Evolutionary conservation across 805 yeast genomes (phyloP).

Genomic region (Wickerhamiella allomyrinae): DNA sequence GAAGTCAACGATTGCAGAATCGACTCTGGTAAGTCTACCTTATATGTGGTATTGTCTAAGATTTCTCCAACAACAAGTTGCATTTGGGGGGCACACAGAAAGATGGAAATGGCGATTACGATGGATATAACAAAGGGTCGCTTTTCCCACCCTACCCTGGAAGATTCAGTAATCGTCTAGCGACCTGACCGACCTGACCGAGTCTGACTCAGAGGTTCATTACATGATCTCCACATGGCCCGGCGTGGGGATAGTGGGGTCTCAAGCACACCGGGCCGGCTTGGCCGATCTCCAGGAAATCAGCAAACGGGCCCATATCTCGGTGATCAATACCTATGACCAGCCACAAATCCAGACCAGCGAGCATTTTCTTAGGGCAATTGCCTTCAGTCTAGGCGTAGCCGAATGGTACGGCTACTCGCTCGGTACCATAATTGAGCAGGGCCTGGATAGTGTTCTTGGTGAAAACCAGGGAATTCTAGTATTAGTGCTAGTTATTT

Average conservation of each 20-base stretch:
- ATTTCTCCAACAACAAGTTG: background rate
- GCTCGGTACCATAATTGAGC: background rate
- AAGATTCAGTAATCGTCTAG: background rate
- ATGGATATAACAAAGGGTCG: too few species aligned
- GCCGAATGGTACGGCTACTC: slow-evolving; percentile 2
- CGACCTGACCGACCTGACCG: background rate
- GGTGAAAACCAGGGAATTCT: background rate
- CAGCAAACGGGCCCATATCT: background rate
- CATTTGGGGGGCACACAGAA: background rate
- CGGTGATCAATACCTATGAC: background rate
- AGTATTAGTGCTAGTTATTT: background rate
- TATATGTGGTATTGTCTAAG: background rate
- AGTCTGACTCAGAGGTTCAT: background rate
- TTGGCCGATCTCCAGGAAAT: background rate
- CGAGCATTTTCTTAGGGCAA: background rate
- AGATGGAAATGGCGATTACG: too few species aligned
- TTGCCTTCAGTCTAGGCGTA: background rate
- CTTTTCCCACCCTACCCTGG: background rate
- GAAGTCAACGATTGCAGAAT: slow-evolving; percentile 1
- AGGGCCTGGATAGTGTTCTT: background rate
- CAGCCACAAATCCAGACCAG: background rate
- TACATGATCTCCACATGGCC: background rate
- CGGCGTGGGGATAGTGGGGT: background rate
- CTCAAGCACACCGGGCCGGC: background rate
- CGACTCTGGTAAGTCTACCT: slow-evolving; percentile 12